These are phyloP conservation scores for Penicillium verrucosum DNA, from an alignment of 2,329 filamentous ascomycete species.

Conservation along the genomic window DNA sequence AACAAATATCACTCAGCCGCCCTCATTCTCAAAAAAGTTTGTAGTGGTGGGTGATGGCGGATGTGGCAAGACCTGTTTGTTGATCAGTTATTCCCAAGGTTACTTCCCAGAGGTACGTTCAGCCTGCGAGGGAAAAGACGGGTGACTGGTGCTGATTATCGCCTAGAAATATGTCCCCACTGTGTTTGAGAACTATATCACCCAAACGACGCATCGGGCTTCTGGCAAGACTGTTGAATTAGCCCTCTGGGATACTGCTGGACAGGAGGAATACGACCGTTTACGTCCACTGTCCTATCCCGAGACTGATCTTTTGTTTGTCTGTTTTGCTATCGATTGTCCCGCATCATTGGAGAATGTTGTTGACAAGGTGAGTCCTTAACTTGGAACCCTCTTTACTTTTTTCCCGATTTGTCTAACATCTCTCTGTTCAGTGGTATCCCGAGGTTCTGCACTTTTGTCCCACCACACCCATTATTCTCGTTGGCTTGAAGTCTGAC, in stretches of 20 bases:
- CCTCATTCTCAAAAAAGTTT: constrained; percentile 97
- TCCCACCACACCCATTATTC: constrained; percentile 91
- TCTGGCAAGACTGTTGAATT: constrained; percentile 94
- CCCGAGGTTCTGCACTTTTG: constrained; percentile 99
- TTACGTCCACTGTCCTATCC: constrained; percentile 94
- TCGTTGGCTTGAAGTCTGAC: constrained; percentile 95
- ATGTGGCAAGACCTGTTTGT: constrained; percentile 95
- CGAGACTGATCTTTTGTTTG: constrained; percentile 95
- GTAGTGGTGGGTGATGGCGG: constrained; percentile 97
- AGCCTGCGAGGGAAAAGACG: neutral
- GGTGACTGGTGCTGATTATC: neutral
- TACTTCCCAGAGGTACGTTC: constrained; percentile 90
- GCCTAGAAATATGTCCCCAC: constrained; percentile 97
- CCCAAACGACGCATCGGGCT: constrained; percentile 81
- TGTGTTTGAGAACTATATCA: constrained; percentile 99
- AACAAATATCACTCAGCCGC: constrained; percentile 85
- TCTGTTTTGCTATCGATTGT: constrained; percentile 98
- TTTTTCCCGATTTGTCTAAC: constrained; percentile 7
- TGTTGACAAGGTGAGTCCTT: constrained; percentile 79
- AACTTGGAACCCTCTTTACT: neutral
- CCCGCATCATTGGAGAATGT: constrained; percentile 98
- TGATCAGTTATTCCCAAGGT: constrained; percentile 98
- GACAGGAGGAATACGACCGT: constrained; percentile 97
- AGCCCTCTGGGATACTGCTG: constrained; percentile 96
- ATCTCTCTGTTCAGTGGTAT: constrained; percentile 73